phyloP scores from a whole-genome alignment of 768 basidiomycete genomes.

The Phylloporus sp. region DNA sequence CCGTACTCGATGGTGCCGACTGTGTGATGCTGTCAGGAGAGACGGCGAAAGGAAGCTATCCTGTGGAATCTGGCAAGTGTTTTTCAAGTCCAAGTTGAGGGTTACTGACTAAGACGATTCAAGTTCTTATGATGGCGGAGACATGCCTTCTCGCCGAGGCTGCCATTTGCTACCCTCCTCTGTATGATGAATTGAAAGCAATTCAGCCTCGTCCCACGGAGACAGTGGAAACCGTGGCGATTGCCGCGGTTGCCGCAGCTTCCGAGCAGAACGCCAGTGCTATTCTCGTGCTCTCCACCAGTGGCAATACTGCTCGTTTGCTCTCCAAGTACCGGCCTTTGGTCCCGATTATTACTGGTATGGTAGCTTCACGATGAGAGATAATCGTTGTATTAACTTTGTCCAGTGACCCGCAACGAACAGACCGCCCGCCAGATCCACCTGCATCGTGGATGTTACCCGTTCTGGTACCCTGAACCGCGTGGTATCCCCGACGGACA shows the following conservation, averaged over 20 bases:
- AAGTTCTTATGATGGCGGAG: slow-evolving; percentile 99
- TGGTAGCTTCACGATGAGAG: slow-evolving; percentile 18
- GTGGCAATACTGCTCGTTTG: slow-evolving; percentile 92
- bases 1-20: slow-evolving; percentile 97
- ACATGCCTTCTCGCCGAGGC: slow-evolving; percentile 96
- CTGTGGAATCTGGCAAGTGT: slow-evolving; percentile 82
- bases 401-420: slow-evolving; percentile 87
- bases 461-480: slow-evolving; percentile 96
- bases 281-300: slow-evolving; percentile 94
- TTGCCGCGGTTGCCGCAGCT: slow-evolving; percentile 94
- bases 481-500: slow-evolving; percentile 81
- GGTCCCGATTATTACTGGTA: slow-evolving; percentile 93
- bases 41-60: slow-evolving; percentile 97
- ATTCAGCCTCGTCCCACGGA: slow-evolving; percentile 85
- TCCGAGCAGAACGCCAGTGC: slow-evolving; percentile 93
- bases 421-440: slow-evolving; percentile 96
- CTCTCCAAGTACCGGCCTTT: slow-evolving; percentile 94
- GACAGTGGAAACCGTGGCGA: slow-evolving; percentile 93
- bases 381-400: slow-evolving; percentile 4
- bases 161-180: slow-evolving; percentile 90
- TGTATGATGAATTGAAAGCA: slow-evolving; percentile 83
- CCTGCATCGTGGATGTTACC: slow-evolving; percentile 94
- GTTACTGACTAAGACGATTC: slow-evolving; percentile 5
- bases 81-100: not conserved
- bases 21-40: slow-evolving; percentile 99